Base-by-base conservation (phyloP, 306 rosid species). In the Malus asiatica region DNA sequence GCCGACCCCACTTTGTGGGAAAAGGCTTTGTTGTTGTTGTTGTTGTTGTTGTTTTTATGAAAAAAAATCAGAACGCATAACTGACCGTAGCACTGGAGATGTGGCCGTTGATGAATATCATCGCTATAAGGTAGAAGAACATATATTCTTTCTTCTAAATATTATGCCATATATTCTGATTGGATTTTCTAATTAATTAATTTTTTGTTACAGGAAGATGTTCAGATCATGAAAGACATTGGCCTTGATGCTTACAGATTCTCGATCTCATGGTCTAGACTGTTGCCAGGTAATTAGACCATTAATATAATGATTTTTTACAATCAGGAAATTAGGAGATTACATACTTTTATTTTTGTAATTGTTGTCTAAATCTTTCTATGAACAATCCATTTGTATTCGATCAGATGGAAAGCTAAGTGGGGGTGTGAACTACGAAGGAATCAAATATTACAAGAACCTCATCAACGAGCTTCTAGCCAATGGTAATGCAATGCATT, bases 391-490 rank as follows among this genome's bases (percentile, higher is more conserved):
- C 1, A 38, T 38, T 38, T 38, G 23, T 30, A 32, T 64, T 63
- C 48, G 20, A 76, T 45, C 82, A 88, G 87, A 69, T 2, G 92
- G 92, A 73, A 84, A 80, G 32, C 78, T 82, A 0, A 81, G 83
- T 11, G 84, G 80, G 23, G 87, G 90, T 3, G 74, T 84, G 29
- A 88, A 86, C 65, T 62, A 42, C 10, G 85, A 86, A 68, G 90
- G 87, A 80, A 71, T 88, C 62, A 69, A 65, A 6, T 87, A 81
- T 66, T 81, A 87, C 77, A 74, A 76, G 72, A 79, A 84, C 44
- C 83, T 87, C 42, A 77, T 82, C 69, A 14, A 84, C 20, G 85
- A 87, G 42, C 84, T 84, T 55, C 53, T 79, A 14, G 72, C 68
- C 23, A 79, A 79, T 11, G 86, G 90, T 82, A 12, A 64, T 30